Conservation (phyloP, 495 filamentous ascomycete genomes). For the Penicillium subrubescens region DNA sequence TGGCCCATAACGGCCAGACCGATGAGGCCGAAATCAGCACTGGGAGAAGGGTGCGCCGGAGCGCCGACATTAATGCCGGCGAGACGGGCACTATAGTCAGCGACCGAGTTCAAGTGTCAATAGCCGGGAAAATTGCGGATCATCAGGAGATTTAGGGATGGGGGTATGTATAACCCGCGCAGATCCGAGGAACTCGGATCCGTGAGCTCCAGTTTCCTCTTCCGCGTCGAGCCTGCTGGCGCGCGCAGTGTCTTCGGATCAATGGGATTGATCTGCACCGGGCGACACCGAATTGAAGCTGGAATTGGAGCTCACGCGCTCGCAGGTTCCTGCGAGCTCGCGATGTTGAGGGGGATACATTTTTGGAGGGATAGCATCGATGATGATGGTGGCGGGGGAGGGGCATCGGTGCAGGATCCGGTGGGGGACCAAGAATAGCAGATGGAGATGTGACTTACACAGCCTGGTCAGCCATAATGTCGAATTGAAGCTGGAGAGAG, state of each 20-base stretch:
- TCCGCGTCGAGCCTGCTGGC: conserved; percentile 4
- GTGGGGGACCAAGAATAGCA: conserved; percentile 11
- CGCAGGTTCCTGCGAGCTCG: background rate
- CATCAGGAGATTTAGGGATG: background rate
- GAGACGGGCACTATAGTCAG: conserved; percentile 80
- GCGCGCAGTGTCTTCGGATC: background rate
- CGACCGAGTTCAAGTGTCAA: conserved; percentile 53
- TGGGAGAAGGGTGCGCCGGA: conserved; percentile 55
- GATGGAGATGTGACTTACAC: conserved; percentile 51
- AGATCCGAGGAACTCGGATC: conserved; percentile 10
- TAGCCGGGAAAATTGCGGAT: conserved; percentile 24
- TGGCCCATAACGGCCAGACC: conserved; percentile 99
- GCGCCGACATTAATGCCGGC: conserved; percentile 80
- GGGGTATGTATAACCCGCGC: conserved; percentile 10
- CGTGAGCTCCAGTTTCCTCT: conserved; percentile 2
- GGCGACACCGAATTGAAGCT: background rate
- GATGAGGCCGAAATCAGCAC: conserved; percentile 96
- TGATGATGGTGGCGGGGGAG: conserved; percentile 19
- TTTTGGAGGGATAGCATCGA: background rate
- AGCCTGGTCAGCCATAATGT: conserved; percentile 50
- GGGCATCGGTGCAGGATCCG: conserved; percentile 13
- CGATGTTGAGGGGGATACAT: background rate
- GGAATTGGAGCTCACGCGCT: conserved; percentile 6
- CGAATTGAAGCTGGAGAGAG: conserved; percentile 20
- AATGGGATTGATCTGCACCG: background rate